These are phyloP conservation scores for Elongisporangium prolatum DNA, from an alignment of 352 stramenopile genomes.

Conservation along the genomic window DNA sequence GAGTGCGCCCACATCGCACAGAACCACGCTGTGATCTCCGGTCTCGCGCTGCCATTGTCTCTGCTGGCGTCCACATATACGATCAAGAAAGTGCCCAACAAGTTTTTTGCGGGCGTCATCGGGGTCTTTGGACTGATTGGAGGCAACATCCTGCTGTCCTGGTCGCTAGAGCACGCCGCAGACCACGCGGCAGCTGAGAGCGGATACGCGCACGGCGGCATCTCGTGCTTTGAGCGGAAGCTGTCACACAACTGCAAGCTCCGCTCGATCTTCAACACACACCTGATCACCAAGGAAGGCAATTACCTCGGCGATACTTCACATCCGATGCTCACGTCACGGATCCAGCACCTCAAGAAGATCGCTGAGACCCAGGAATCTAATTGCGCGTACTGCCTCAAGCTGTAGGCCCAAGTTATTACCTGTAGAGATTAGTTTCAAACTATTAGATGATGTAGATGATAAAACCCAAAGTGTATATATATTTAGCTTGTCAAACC, in stretches of 20 bases:
- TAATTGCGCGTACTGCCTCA: conserved; percentile 12
- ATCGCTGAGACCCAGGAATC: conserved; percentile 21
- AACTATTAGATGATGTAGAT: neutral
- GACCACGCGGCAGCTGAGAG: conserved; percentile 67
- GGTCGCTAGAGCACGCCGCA: conserved; percentile 75
- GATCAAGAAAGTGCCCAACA: conserved; percentile 75
- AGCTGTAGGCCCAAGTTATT: conserved; percentile 1
- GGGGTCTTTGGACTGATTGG: conserved; percentile 40
- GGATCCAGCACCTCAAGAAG: conserved; percentile 59
- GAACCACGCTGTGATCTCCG: conserved; percentile 72
- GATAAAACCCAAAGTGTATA: neutral
- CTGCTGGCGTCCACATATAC: conserved; percentile 45
- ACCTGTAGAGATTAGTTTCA: neutral
- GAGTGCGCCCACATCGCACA: conserved; percentile 80
- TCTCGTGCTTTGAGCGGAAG: conserved; percentile 74
- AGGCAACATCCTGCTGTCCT: conserved; percentile 66
- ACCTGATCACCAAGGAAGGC: conserved; percentile 70
- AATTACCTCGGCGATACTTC: conserved; percentile 82
- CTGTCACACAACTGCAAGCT: conserved; percentile 71
- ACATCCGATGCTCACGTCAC: conserved; percentile 70
- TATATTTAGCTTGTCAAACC: neutral
- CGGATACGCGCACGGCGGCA: conserved; percentile 62
- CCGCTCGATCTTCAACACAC: conserved; percentile 45
- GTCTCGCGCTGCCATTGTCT: conserved; percentile 50
- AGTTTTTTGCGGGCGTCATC: conserved; percentile 45